These are phyloP conservation scores for Komagataella kurtzmanii DNA, from an alignment of 805 yeast species.

Conservation along the genomic window DNA sequence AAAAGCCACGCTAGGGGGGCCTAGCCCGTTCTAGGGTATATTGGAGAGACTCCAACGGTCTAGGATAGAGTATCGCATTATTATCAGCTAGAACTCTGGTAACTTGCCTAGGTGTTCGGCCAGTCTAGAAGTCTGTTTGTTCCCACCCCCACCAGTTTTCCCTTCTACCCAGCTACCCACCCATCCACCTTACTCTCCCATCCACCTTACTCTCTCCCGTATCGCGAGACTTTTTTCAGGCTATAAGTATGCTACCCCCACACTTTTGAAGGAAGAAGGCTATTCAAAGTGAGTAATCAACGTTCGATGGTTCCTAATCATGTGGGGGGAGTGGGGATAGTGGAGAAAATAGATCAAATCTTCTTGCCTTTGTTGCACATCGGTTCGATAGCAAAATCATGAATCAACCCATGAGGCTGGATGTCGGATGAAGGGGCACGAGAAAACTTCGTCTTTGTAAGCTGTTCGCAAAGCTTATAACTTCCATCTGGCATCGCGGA, in stretches of 20 bases:
- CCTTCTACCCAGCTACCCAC: background rate
- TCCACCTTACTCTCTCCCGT: background rate
- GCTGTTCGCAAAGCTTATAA: background rate
- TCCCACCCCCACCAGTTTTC: background rate
- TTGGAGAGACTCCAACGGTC: background rate
- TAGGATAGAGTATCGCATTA: background rate
- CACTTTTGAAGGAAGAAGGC: background rate
- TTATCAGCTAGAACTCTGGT: no score
- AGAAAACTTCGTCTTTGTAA: background rate
- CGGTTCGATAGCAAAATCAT: background rate
- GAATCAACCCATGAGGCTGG: background rate
- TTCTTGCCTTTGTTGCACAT: background rate
- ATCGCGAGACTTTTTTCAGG: background rate
- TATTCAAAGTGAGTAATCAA: background rate
- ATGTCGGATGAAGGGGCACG: background rate
- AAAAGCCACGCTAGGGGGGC: background rate
- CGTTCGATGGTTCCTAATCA: no score
- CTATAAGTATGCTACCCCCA: background rate
- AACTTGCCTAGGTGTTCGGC: no score
- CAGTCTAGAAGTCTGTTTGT: background rate
- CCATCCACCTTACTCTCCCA: background rate
- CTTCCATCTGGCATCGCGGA: background rate
- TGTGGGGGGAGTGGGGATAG: background rate
- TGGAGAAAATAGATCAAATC: background rate
- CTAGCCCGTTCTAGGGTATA: background rate